Base-by-base conservation (phyloP, 2,329 filamentous ascomycete species). In the Colletotrichum acutatum region DNA sequence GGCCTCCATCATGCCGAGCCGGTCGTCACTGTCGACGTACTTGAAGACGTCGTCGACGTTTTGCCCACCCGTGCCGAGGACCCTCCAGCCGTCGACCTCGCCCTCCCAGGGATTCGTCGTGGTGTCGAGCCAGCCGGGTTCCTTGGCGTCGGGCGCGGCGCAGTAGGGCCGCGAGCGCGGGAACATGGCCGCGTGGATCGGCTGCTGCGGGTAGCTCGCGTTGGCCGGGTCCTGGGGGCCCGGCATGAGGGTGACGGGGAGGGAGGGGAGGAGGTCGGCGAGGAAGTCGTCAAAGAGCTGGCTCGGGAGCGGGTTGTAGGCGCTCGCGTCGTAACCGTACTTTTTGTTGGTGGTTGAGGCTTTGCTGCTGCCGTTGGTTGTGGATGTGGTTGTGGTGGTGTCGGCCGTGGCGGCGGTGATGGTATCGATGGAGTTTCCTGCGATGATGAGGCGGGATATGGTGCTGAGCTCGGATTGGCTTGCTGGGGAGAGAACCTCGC, bases 71-170 rank as follows among this genome's bases (percentile, higher is more conserved):
- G 94, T 97, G 12, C 94, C 95, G 57, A 98, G 88, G 7, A 98
- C 84, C 56, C 94, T 90, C 92, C 95, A 97, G 1, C 97, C 97
- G 68, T 97, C 95, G 0, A 99, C 83, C 80, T 98, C 94, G 26
- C 92, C 95, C 78, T 97, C 93, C 92, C 94, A 97, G 0, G 97
- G 97, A 78, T 99, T 99, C 5, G 97, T 98, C 59, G 95, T 94
- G 6, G 90, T 88, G 81, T 98, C 94, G 66, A 99, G 91, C 92
- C 95, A 98, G 24, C 93, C 91, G 0, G 89, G 84, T 61, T 90
- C 85, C 19, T 77, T 59, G 2, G 77, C 71, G n/a, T 59, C 74
- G 32, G 80, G 78, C 12, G 87, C 83, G 42, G 88, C 88, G 79
- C 94, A 98, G 12, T 94, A 99, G 8, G 89, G 85, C 75, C 95